Evolutionary conservation across 2,329 filamentous ascomycete genomes (phyloP).

Genomic region (Cercospora sp.): DNA sequence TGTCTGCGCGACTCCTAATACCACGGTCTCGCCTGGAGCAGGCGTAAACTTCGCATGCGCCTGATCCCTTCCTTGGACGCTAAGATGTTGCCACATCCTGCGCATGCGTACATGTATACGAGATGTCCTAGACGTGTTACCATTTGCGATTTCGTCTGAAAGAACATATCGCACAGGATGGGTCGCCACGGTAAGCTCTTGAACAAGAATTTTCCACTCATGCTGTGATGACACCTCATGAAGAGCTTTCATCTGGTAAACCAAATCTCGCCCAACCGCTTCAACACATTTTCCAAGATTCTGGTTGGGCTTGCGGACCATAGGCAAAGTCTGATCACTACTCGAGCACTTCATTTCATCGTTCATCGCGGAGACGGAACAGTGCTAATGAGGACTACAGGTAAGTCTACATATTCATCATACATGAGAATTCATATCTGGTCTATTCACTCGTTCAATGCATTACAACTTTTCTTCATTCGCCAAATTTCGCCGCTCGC

Average conservation of each 20-base stretch:
- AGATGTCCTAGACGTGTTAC: no score
- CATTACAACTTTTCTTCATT: neutral
- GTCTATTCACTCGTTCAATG: neutral
- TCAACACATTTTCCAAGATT: slow-evolving; percentile 38
- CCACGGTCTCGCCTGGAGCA: no score
- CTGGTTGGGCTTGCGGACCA: slow-evolving; percentile 55
- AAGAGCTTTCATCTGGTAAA: slow-evolving; percentile 49
- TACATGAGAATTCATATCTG: neutral
- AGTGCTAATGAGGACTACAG: neutral
- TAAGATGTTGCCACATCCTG: no score
- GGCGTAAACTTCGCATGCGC: no score
- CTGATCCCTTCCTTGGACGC: no score
- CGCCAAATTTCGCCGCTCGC: neutral
- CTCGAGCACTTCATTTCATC: neutral
- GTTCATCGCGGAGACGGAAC: neutral
- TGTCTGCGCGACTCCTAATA: no score
- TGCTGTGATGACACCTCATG: slow-evolving; percentile 33
- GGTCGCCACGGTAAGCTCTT: slow-evolving; percentile 2
- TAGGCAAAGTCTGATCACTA: slow-evolving; percentile 50
- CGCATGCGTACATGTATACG: no score
- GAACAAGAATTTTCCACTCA: neutral
- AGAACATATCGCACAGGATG: no score
- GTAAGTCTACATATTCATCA: neutral
- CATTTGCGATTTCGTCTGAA: no score
- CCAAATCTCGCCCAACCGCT: slow-evolving; percentile 53